Evolutionary conservation across 305 asterid genomes (phyloP).

Genomic region (Fraxinus xanthoxyloides): DNA sequence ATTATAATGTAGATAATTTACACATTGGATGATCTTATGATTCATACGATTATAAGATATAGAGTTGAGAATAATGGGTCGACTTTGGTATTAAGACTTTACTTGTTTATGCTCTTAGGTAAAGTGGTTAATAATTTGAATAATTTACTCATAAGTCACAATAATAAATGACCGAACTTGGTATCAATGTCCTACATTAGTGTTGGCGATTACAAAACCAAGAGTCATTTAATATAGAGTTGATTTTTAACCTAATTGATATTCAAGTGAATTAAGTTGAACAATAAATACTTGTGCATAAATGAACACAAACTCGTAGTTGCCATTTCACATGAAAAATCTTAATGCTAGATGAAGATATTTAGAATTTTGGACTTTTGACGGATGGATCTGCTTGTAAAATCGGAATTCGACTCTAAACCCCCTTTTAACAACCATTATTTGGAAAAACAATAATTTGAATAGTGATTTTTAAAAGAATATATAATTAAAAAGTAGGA

Average conservation of each 20-base stretch:
- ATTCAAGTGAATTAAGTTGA: neutral
- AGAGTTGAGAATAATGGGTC: neutral
- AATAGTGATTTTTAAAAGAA: neutral
- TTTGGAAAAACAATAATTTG: neutral
- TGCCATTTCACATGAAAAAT: neutral
- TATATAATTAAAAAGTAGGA: too few relatives aligned
- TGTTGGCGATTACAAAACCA: neutral
- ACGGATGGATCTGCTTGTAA: neutral
- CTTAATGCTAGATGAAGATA: neutral
- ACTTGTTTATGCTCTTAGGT: neutral
- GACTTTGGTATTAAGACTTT: neutral
- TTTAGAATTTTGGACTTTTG: neutral
- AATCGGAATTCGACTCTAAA: neutral
- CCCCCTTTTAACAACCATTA: neutral
- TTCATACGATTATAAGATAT: neutral
- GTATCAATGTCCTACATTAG: neutral
- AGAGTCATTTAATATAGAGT: neutral
- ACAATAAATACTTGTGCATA: neutral
- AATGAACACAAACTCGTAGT: neutral
- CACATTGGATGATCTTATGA: neutral
- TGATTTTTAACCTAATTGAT: neutral
- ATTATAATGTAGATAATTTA: neutral
- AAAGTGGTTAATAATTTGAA: neutral
- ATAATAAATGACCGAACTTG: neutral
- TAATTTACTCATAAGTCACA: too few relatives aligned